Percentiles rank a stretch among this genome's conserved stretches.
Conservation (phyloP, 73 alveolate species). For the Halteria grandinella region DNA sequence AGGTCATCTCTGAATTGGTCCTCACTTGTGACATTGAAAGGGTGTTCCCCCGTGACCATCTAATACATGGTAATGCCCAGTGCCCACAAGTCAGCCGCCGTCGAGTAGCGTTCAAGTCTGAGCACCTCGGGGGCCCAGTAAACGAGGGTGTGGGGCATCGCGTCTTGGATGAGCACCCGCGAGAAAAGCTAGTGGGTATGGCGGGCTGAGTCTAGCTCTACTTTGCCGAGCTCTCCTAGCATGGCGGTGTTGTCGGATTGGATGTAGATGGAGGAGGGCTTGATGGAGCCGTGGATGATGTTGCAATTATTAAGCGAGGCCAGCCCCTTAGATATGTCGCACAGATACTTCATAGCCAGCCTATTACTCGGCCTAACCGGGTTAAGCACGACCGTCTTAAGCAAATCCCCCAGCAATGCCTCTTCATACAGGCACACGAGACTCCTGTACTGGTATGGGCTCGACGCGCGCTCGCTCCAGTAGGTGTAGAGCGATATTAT, state of each 20-base stretch:
- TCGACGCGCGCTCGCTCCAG: slow-evolving; percentile 69
- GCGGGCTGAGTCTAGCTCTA: slow-evolving; percentile 73
- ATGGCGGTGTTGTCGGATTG: slow-evolving; percentile 55
- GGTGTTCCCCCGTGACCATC: slow-evolving; percentile 76
- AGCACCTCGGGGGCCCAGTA: slow-evolving; percentile 79
- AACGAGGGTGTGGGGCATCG: slow-evolving; percentile 73
- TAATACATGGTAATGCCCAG: slow-evolving; percentile 72
- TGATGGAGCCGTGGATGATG: slow-evolving; percentile 69
- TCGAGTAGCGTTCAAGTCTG: slow-evolving; percentile 56
- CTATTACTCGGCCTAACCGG: slow-evolving; percentile 64
- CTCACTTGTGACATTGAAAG: slow-evolving; percentile 66
- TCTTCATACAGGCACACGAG: slow-evolving; percentile 68
- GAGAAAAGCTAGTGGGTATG: slow-evolving; percentile 72
- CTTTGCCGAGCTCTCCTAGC: slow-evolving; percentile 75
- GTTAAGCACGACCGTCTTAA: slow-evolving; percentile 60
- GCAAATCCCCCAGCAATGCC: slow-evolving; percentile 72
- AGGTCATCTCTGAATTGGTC: slow-evolving; percentile 70
- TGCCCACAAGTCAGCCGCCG: slow-evolving; percentile 78
- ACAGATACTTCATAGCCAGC: slow-evolving; percentile 62
- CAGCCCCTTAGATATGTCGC: slow-evolving; percentile 66
- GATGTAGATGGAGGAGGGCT: slow-evolving; percentile 64
- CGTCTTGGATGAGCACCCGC: slow-evolving; percentile 62
- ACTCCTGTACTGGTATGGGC: slow-evolving; percentile 61
- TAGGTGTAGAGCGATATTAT: slow-evolving; percentile 61
- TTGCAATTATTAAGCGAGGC: slow-evolving; percentile 60